Conservation (phyloP, 208 protist genomes). For the Crithidia acanthocephali region DNA sequence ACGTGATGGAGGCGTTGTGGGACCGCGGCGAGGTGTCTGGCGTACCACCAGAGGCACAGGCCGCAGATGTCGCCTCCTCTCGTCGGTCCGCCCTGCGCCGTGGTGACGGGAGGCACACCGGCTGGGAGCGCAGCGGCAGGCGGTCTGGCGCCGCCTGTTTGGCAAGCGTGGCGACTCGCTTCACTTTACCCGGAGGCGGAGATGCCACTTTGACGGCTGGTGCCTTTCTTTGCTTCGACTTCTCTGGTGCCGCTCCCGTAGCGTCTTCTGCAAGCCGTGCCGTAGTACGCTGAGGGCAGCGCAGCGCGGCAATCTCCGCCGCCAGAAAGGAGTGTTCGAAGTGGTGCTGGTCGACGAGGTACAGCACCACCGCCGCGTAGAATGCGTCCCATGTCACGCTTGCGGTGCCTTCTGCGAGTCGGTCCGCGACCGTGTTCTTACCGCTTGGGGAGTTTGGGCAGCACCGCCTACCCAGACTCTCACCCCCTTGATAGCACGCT, state of each 20-base stretch:
- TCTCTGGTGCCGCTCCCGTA: neutral
- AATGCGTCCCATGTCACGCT: conserved; percentile 15
- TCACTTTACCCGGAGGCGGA: neutral
- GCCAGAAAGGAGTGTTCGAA: conserved; percentile 26
- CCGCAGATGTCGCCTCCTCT: neutral
- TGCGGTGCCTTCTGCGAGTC: neutral
- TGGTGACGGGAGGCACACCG: neutral
- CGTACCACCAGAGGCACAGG: neutral
- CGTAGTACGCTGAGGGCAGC: neutral
- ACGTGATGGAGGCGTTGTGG: neutral
- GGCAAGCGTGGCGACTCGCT: neutral
- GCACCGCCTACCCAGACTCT: neutral
- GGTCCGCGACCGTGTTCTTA: neutral
- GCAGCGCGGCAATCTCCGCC: conserved; percentile 11
- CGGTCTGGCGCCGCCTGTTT: neutral
- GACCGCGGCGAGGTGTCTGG: neutral
- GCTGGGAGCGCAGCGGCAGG: neutral
- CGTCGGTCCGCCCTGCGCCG: neutral
- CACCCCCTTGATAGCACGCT: conserved; percentile 5
- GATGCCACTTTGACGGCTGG: neutral
- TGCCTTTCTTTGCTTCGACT: neutral
- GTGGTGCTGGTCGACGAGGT: conserved; percentile 18
- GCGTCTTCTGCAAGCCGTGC: neutral
- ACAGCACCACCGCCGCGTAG: conserved; percentile 19
- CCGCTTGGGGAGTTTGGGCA: neutral